These are phyloP conservation scores for Xylariaceae sp. DNA, from an alignment of 2,329 filamentous ascomycete genomes.

Conservation along the genomic window DNA sequence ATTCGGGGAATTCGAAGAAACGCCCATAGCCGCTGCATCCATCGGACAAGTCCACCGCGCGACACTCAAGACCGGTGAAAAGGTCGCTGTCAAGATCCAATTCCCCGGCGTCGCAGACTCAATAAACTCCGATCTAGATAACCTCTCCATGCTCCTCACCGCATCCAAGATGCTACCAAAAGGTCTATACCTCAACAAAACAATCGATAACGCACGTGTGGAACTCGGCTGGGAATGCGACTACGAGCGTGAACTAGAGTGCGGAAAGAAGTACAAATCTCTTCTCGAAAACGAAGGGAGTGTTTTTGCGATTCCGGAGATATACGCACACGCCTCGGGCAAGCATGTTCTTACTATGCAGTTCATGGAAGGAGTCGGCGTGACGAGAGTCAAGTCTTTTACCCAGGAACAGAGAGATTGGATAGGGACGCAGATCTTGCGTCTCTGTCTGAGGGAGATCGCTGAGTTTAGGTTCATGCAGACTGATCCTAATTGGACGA, in stretches of 20 bases:
- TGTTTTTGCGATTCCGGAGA: constrained; percentile 75
- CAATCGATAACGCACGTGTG: constrained; percentile 87
- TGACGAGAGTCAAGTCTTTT: constrained; percentile 73
- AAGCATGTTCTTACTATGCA: constrained; percentile 90
- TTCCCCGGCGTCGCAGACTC: constrained; percentile 95
- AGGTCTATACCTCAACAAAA: constrained; percentile 93
- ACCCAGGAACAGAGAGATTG: constrained; percentile 85
- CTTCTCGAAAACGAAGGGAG: constrained; percentile 73
- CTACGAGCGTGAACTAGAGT: constrained; percentile 84
- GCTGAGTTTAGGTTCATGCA: constrained; percentile 98
- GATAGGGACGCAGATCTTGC: constrained; percentile 92
- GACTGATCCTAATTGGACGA: constrained; percentile 99
- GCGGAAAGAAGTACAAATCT: constrained; percentile 70
- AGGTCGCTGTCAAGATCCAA: constrained; percentile 93
- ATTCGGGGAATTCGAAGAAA: constrained; percentile 82
- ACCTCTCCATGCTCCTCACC: constrained; percentile 84
- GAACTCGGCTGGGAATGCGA: constrained; percentile 98
- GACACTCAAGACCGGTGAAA: constrained; percentile 68
- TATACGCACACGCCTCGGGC: constrained; percentile 77
- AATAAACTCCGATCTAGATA: constrained; percentile 94
- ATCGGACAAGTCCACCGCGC: constrained; percentile 96
- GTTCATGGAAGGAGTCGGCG: constrained; percentile 79
- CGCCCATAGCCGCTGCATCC: constrained; percentile 89
- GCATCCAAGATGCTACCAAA: constrained; percentile 87
- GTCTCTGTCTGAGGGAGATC: constrained; percentile 89